Evolutionary conservation across 2,329 filamentous ascomycete genomes (phyloP), one percentile per base, ranked within the genome.

Genomic region (Aureobasidium sp.): DNA sequence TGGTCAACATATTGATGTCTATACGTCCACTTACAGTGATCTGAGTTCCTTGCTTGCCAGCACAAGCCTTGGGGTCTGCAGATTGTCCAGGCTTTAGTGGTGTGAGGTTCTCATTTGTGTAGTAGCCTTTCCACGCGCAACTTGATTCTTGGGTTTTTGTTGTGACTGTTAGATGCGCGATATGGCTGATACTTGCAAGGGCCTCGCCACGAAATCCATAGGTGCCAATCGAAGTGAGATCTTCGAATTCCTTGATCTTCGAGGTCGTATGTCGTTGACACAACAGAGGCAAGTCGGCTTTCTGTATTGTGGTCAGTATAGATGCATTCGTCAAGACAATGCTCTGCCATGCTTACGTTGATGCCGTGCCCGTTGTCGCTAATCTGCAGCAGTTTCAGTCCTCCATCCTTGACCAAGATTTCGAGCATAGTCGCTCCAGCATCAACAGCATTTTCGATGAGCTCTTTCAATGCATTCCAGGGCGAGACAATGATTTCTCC

Each of bases 131-230:
- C 89, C 90, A 99, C 16, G 94, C 94, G 74, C 91, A 89, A 67
- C 85, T 87, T 0, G 92, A 96, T 47, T 91, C 86, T 63, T 88
- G 88, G 1, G 92, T 97, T 73, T 91, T 95, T 8, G 95, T 99
- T 1, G 93, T 97, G 47, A 99, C 91, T 4, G 88, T 91, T 25
- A 99, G 81, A 77, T 99, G 95, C 36, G 95, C 93, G 68, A 99
- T 97, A 72, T 99, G 94, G 71, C 93, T 97, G 73, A 99, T 99
- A 75, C 94, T 97, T 15, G 94, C 94, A 60, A 99, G 78, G 3
- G 94, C 94, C 75, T 99, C 94, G 61, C 94, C 94, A 59, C 94
- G 88, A 71, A 99, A 99, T n/a, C 94, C 94, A 73, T 99, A 99
- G 1, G 94, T 97, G 55, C 86, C 87, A 66, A 99, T 97, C 5